phyloP scores from a whole-genome alignment of 164 flowering plant genomes.

The Vitis cinerea region DNA sequence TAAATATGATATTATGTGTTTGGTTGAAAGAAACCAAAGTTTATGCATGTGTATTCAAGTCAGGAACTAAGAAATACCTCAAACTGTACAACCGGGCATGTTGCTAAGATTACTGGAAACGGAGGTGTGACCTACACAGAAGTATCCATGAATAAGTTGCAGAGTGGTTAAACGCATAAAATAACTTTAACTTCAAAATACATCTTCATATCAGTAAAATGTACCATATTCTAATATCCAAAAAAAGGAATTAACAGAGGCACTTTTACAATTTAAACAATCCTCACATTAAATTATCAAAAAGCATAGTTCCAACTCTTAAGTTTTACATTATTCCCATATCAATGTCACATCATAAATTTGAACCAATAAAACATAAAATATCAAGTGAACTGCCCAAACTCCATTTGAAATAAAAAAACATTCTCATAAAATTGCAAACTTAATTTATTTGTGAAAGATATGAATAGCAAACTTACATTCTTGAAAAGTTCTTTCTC shows the following conservation, averaged over 20 bases:
- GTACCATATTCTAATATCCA: not conserved
- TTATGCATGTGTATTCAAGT: not conserved
- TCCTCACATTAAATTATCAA: too few relatives aligned
- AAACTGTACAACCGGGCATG: constrained; percentile 75
- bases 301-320: too few relatives aligned
- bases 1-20: not conserved
- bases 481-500: too few relatives aligned
- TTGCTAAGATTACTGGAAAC: constrained; percentile 62
- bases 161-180: not conserved
- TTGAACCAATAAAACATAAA: too few relatives aligned
- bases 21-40: not conserved
- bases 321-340: too few relatives aligned
- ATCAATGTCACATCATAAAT: too few relatives aligned
- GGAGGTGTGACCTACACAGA: constrained; percentile 83
- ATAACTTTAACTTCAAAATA: not conserved
- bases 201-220: not conserved
- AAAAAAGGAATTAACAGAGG: not conserved
- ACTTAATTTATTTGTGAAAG: too few relatives aligned
- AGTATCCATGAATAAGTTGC: constrained; percentile 8
- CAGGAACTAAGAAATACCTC: constrained; percentile 51
- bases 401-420: too few relatives aligned
- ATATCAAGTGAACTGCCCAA: too few relatives aligned
- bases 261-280: too few relatives aligned
- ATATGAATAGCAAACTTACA: too few relatives aligned
- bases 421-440: too few relatives aligned